Conservation (phyloP, 2,329 filamentous ascomycete genomes). For the Paramyrothecium roridum region DNA sequence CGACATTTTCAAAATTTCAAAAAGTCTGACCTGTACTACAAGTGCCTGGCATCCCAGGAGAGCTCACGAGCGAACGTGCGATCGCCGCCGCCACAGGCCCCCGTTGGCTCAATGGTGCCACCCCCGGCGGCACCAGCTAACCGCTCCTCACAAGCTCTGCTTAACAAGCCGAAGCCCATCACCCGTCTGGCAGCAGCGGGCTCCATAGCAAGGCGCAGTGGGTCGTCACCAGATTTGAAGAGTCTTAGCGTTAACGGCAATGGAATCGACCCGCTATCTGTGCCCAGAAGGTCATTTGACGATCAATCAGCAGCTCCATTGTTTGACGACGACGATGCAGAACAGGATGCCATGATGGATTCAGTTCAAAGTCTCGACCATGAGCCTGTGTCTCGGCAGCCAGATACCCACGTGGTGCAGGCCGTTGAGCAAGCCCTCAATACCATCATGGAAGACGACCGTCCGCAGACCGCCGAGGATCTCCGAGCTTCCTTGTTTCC, state of each 20-base stretch:
- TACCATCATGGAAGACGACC: conserved; percentile 83
- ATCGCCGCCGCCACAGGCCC: neutral
- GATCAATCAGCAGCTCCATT: conserved; percentile 49
- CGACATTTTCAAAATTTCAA: conserved; percentile 83
- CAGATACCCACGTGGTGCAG: conserved; percentile 79
- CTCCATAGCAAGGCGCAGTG: conserved; percentile 32
- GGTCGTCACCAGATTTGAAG: conserved; percentile 47
- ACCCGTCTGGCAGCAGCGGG: conserved; percentile 36
- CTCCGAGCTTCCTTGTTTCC: conserved; percentile 64
- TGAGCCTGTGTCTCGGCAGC: conserved; percentile 52
- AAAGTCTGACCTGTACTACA: conserved; percentile 91
- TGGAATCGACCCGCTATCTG: conserved; percentile 35
- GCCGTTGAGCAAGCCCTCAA: conserved; percentile 91
- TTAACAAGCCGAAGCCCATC: conserved; percentile 39
- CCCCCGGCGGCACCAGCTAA: conserved; percentile 15
- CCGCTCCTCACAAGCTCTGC: conserved; percentile 25
- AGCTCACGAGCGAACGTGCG: conserved; percentile 37
- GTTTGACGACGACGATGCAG: conserved; percentile 80
- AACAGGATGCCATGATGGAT: conserved; percentile 65
- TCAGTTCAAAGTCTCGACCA: conserved; percentile 80
- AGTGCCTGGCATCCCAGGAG: conserved; percentile 89
- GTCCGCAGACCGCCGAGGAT: conserved; percentile 60
- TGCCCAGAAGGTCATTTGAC: conserved; percentile 67
- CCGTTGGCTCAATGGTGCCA: conserved; percentile 2
- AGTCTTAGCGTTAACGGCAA: conserved; percentile 32